phyloP scores from a whole-genome alignment of 129 eudicot species.

The Deinandra increscens region DNA sequence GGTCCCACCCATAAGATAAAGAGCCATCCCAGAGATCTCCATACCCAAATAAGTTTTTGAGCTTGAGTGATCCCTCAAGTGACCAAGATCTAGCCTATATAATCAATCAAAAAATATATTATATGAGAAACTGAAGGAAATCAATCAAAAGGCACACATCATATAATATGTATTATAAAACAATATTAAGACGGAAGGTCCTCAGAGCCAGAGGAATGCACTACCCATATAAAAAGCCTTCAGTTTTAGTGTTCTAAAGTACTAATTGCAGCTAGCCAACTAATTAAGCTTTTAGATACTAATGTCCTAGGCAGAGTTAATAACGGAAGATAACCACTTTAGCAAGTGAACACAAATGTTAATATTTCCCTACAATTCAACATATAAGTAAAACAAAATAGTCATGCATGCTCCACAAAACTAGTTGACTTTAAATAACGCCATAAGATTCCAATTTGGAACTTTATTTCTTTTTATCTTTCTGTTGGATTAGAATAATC shows the following conservation, averaged over 20 bases:
- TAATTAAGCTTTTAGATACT: not conserved
- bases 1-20: slow-evolving; percentile 80
- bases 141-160: not conserved
- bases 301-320: not conserved
- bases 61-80: slow-evolving; percentile 64
- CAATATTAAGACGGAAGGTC: not conserved
- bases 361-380: not conserved
- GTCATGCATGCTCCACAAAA: not conserved
- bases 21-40: slow-evolving; percentile 92
- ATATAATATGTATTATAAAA: not conserved
- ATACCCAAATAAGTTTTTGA: slow-evolving; percentile 77
- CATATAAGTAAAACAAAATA: not conserved
- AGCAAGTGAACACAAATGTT: not conserved
- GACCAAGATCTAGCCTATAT: slow-evolving; percentile 87
- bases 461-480: not conserved
- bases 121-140: slow-evolving; percentile 6
- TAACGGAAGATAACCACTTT: not conserved
- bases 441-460: slow-evolving; percentile 8
- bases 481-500: not conserved
- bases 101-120: slow-evolving; percentile 7
- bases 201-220: slow-evolving; percentile 1
- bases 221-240: not conserved
- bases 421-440: not conserved
- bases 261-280: not conserved
- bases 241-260: not conserved